Evolutionary conservation across 495 filamentous ascomycete species (phyloP), one percentile per base, ranked within the genome.

Genomic region (Xylaria nigripes): DNA sequence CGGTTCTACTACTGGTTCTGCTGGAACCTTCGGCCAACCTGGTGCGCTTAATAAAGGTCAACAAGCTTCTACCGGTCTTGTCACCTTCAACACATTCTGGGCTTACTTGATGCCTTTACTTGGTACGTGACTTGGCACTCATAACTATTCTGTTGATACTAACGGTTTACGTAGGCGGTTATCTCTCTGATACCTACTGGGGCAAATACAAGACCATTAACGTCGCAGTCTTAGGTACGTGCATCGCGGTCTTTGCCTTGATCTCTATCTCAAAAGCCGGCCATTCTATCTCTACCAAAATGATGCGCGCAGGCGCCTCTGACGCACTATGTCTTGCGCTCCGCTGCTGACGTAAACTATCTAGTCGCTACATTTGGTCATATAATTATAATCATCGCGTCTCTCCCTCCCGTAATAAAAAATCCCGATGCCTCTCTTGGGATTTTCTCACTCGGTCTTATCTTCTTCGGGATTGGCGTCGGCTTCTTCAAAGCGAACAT

Each of bases 1-100:
- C 0, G 77, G 72, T 10, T 86, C 84, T 3, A 70, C 62, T 3
- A 81, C 84, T n/a, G 86, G 86, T 53, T 75, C 79, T 13, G 76
- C 72, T 23, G 62, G 60, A 42, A 63, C 65, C 5, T 59, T 73
- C 48, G 73, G 68, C 13, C 77, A 81, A 55, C 79, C 79, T 30
- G 87, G 87, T 58, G 87, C 85, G 18, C 68, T 89, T 23, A 76
- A 70, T 30, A 72, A 86, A 68, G 85, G 86, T 21, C 84, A 87
- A 65, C 78, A 77, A 34, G 80, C 79, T 22, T 82, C 85, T 0
- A 83, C 81, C 18, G 80, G 76, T 42, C 56, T 90, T 48, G 83
- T 81, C 12, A 77, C 76, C 56, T 86, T 89, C 74, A 89, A 87
- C 64, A 66, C 74, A 19, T 89, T 90, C 71, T 89, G 85, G 86